Evolutionary conservation across 164 flowering plant species (phyloP).

Genomic region (Annona squamosa): DNA sequence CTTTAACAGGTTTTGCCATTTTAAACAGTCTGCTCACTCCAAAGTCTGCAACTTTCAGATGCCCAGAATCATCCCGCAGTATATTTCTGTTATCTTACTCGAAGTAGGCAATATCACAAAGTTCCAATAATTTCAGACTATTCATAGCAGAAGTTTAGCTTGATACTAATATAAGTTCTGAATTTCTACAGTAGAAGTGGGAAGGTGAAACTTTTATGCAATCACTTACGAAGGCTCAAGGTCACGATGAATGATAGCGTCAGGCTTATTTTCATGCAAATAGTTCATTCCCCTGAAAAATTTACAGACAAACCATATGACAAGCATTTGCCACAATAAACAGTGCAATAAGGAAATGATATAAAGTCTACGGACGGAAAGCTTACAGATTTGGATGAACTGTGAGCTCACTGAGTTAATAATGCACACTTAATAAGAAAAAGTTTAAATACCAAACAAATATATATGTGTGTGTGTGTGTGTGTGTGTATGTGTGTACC

Average conservation of each 20-base stretch:
- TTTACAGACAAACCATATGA: background rate
- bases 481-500: constrained; percentile 26
- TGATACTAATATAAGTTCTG: background rate
- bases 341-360: background rate
- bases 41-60: constrained; percentile 98
- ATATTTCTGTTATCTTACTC: constrained; percentile 76
- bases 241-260: constrained; percentile 83
- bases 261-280: constrained; percentile 89
- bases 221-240: constrained; percentile 94
- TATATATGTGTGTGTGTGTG: too few relatives aligned
- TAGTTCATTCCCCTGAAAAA: constrained; percentile 89
- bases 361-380: background rate
- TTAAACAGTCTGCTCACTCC: constrained; percentile 87
- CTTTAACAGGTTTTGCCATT: constrained; percentile 50
- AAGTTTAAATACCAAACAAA: constrained; percentile 1
- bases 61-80: constrained; percentile 95
- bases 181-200: background rate
- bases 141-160: constrained; percentile 6
- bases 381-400: background rate
- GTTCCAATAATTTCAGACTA: constrained; percentile 13
- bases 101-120: constrained; percentile 24
- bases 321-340: background rate
- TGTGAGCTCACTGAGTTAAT: background rate
- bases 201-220: background rate
- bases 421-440: background rate